Base-by-base conservation (phyloP, 1,139 yeast genomes). In the Pichia sp. region DNA sequence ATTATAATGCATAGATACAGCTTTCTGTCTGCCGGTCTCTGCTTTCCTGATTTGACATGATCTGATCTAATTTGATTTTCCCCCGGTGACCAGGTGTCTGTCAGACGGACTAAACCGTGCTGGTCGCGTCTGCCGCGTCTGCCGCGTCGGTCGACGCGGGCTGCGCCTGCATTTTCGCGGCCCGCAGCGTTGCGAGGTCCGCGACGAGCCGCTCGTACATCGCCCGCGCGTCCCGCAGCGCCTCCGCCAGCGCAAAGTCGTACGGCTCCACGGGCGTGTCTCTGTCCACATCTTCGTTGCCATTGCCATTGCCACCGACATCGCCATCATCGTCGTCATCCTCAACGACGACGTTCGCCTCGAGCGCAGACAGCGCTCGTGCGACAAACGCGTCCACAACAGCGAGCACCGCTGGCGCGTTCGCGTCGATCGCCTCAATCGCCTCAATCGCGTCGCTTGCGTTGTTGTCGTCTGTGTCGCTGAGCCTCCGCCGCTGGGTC, bases 211-310 rank as follows among this genome's bases (percentile, higher is more conserved):
- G 35, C 23, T 41, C 44, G 21, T 22, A 39, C 22, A 68, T 67
- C 39, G 68, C 68, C 46, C 79, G 69, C 31, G 74, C 54, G 37
- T 67, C 66, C 37, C 85, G 62, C 26, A 81, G 68, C 41, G 66
- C 57, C 43, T 72, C 73, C 53, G 79, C 78, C 44, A 79, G 56
- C 10, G 69, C 74, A 34, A 72, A 61, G 54, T 81, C 84, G 57
- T 79, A 79, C 0, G 84, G 83, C 53, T 78, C 86, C 18, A 26
- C 30, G 28, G 28, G 28, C 5, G 5, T 38, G 9, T 43, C 45
- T 5, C 11, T 31, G 10, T 20, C 35, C 10, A n/a, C 35, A 17
- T 42, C 26, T 14, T 28, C 28, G 10, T 41, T 41, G 19, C 12
- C 25, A 12, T 31, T 24, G 10, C 14, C 17, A 41, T 36, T n/a